Conservation (phyloP, 1,284 basidiomycete species). For the Wolfiporia cocos region DNA sequence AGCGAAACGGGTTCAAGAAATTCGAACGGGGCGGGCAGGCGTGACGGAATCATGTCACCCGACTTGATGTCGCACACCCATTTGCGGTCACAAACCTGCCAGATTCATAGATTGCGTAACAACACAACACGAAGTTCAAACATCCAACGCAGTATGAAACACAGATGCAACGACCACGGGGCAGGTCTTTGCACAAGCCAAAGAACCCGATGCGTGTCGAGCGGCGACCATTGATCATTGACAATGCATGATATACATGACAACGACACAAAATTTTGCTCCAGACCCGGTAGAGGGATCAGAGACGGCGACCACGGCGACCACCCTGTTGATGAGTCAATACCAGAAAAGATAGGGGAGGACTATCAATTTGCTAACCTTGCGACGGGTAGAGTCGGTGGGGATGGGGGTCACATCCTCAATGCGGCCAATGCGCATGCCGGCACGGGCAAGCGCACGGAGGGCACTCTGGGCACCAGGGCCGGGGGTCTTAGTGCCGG, state of each 20-base stretch:
- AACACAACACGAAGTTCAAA: too few species aligned
- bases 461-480: conserved; percentile 98
- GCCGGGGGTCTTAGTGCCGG: conserved; percentile 97
- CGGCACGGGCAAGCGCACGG: conserved; percentile 96
- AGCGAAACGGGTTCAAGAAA: too few species aligned
- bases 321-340: too few species aligned
- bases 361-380: too few species aligned
- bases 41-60: too few species aligned
- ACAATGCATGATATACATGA: conserved; percentile 32
- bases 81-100: too few species aligned
- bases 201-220: conserved; percentile 72
- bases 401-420: conserved; percentile 97
- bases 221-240: conserved; percentile 60
- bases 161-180: conserved; percentile 59
- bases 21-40: too few species aligned
- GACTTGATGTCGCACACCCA: too few species aligned
- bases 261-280: conserved; percentile 23
- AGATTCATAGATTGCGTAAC: too few species aligned
- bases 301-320: conserved; percentile 99
- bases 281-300: conserved; percentile 27
- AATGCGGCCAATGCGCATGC: conserved; percentile 98
- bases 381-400: conserved; percentile 95
- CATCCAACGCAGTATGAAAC: too few species aligned
- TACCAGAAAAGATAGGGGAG: too few species aligned
- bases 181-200: conserved; percentile 38